Base-by-base conservation (phyloP, 495 filamentous ascomycete genomes). In the Lophium mytilinum region DNA sequence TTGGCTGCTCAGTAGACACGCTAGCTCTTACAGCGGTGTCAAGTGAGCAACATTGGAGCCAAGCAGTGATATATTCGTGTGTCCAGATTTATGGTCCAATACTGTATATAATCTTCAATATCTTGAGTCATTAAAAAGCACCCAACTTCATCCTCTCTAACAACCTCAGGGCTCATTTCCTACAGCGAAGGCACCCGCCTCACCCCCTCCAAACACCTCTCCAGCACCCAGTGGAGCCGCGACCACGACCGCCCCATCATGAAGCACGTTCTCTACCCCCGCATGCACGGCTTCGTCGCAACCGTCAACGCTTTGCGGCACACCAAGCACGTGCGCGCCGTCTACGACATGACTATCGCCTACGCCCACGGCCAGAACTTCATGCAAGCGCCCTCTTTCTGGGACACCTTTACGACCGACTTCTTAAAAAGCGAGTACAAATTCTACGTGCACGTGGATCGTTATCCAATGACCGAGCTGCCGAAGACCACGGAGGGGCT, bases 181-280 rank as follows among this genome's bases (percentile, higher is more conserved):
- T 81, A 78, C 68, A 80, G 77, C 56, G 80, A 84, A 68, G 75
- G 74, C 14, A 80, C 80, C n/a, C 71, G 81, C 43, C 81, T 73
- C 58, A 81, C 78, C 15, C 70, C 65, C 3, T 63, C 71, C 41
- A 83, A 81, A 68, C 76, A 75, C 50, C 66, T 69, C 17, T 72
- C 76, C 42, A 74, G 80, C 5, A 69, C 62, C 49, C 51, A 61
- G 11, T 83, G 77, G 71, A 81, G 78, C 68, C 67, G 67, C 18
- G 62, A 62, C 24, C 73, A 77, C 48, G 60, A 71, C 53, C 69
- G 71, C 18, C 75, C 74, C 8, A 69, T 79, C 46, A 76, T 75
- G n/a, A 69, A 71, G 61, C 73, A 82, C 65, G 71, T 77, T 4
- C 71, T 81, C 14, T 81, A 81, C 63, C 79, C 79, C 12, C 71